A percentile compares a stretch with the other conserved stretches of the same genome.
phyloP scores from a whole-genome alignment of 805 yeast species.

The Lipomyces sp. region DNA sequence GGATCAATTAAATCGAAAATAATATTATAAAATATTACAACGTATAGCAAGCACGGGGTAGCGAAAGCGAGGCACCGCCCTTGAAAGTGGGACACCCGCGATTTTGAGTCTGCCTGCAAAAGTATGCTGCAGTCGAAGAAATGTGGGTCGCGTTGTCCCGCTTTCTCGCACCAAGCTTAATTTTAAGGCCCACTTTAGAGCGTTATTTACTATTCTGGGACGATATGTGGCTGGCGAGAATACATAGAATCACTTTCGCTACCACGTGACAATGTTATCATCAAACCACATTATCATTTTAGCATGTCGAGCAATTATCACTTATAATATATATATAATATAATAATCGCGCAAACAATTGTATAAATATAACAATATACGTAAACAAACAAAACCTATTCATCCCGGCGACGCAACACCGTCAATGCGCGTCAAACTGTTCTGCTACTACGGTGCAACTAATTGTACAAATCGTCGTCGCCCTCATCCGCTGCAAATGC shows the following conservation, averaged over 20 bases:
- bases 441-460: conserved; percentile 18
- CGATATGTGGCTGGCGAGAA: too few species aligned
- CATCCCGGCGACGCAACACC: not conserved
- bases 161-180: not conserved
- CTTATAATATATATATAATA: not conserved
- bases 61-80: not conserved
- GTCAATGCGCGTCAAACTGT: not conserved
- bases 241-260: too few species aligned
- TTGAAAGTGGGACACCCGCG: not conserved
- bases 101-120: not conserved
- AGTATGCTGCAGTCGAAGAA: not conserved
- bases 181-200: too few species aligned
- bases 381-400: not conserved
- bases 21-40: not conserved
- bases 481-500: conserved; percentile 54
- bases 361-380: not conserved
- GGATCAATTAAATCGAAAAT: not conserved
- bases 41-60: not conserved
- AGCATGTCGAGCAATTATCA: not conserved
- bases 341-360: not conserved
- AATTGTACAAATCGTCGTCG: conserved; percentile 70
- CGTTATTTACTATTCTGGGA: too few species aligned
- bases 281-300: not conserved
- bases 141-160: not conserved
- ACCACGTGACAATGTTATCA: not conserved